A percentile compares a stretch with the other conserved stretches of the same genome.
Evolutionary conservation across 345 rosid species (phyloP).

Genomic region (Salix exigua): DNA sequence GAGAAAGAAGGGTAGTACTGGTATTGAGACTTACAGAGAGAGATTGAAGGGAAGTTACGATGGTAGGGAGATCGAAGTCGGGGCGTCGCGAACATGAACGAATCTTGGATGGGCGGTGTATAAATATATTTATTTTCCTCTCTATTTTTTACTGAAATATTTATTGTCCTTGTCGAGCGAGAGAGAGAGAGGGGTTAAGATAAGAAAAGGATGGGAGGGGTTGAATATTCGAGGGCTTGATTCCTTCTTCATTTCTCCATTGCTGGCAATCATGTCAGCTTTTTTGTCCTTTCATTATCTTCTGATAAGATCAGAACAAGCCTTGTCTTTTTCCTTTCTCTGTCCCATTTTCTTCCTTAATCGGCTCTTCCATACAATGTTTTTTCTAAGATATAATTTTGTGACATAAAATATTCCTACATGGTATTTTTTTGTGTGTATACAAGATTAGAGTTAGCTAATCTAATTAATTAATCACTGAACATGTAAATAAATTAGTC

Average conservation of each 20-base stretch:
- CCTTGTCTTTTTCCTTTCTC: not conserved
- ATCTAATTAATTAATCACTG: too few species aligned
- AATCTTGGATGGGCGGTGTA: slow-evolving; percentile 41
- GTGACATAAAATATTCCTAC: too few species aligned
- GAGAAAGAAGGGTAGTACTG: not conserved
- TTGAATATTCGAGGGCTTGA: slow-evolving; percentile 46
- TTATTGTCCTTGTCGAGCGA: not conserved
- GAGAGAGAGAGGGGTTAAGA: slow-evolving; percentile 8
- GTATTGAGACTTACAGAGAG: too few species aligned
- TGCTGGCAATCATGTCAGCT: slow-evolving; percentile 37
- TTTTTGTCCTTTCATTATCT: not conserved
- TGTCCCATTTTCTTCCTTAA: not conserved
- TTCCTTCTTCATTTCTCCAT: slow-evolving; percentile 38
- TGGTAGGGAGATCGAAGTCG: slow-evolving; percentile 43
- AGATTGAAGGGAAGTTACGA: not conserved
- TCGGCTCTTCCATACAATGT: too few species aligned
- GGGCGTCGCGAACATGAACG: slow-evolving; percentile 73
- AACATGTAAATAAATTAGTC: too few species aligned
- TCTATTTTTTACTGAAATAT: too few species aligned
- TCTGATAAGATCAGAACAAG: slow-evolving; percentile 33
- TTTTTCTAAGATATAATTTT: too few species aligned
- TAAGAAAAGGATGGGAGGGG: slow-evolving; percentile 1
- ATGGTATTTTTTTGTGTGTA: too few species aligned
- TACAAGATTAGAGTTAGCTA: too few species aligned
- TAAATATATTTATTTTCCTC: not conserved